Base-by-base conservation (phyloP, 129 eudicot genomes). In the Lonicera japonica region DNA sequence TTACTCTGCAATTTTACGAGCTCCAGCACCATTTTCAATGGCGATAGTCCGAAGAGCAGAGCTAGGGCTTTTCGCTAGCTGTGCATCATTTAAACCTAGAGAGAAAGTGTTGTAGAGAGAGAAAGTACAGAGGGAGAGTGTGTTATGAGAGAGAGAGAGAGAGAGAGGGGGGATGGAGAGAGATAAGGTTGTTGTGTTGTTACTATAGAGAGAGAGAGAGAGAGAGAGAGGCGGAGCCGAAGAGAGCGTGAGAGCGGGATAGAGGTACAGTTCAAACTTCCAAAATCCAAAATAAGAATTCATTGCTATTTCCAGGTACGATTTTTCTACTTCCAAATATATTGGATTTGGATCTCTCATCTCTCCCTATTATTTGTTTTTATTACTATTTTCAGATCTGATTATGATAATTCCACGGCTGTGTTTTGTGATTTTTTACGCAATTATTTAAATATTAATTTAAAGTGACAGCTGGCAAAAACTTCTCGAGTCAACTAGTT, bases 241-340 rank as follows among this genome's bases (percentile, higher is more conserved):
- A 72, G 53, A 63, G 67, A 62, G 77, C 73, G 69, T 29, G 82
- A 55, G 82, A 70, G 90, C 80, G 90, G 90, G 90, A 23, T 23
- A 38, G 66, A 65, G 60, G 52, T 15, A 29, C 53, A 63, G 80
- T 80, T 83, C 75, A 75, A 80, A 69, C 82, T 34, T 80, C 59
- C 50, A 60, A 80, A 70, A 13, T 53, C 40, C n/a, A n/a, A n/a
- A n/a, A n/a, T 46, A 1, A 50, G 39, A 71, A 65, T 9, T n/a
- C 15, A 13, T 47, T 24, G 24, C 50, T 64, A 64, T 48, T 51
- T 36, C 24, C 59, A 51, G 45, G 3, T 29, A 15, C 12, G 58
- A 14, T 25, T 52, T 51, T 18, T 1, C 54, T 61, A 25, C 54
- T 41, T 61, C 66, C 66, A 39, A 29, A 29, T 29, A 29, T 29